Evolutionary conservation across 495 filamentous ascomycete genomes (phyloP).

Genomic region (Chaetomium cochliodes): DNA sequence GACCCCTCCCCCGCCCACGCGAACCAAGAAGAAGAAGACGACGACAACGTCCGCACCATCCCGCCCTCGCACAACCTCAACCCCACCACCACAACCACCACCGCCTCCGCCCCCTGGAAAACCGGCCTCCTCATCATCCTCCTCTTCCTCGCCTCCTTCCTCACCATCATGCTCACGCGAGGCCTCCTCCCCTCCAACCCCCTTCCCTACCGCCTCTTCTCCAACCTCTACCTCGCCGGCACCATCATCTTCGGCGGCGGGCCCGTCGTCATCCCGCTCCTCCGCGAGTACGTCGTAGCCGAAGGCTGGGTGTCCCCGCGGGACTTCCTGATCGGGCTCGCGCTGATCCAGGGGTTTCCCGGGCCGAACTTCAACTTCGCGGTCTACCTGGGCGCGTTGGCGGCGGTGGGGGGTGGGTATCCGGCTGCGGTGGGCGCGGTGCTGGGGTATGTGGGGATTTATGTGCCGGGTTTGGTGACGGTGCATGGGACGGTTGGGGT

Average conservation of each 20-base stretch:
- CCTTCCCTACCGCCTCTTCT: conserved; percentile 62
- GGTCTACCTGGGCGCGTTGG: conserved; percentile 68
- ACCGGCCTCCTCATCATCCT: conserved; percentile 49
- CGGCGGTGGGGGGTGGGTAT: conserved; percentile 42
- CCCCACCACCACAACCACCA: conserved; percentile 7
- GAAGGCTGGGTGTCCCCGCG: conserved; percentile 76
- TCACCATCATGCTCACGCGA: conserved; percentile 58
- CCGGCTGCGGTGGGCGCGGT: conserved; percentile 48
- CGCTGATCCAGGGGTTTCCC: conserved; percentile 78
- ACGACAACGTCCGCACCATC: conserved; percentile 29
- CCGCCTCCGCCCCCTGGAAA: conserved; percentile 45
- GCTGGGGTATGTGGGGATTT: conserved; percentile 67
- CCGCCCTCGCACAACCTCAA: conserved; percentile 26
- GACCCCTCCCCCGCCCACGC: neutral
- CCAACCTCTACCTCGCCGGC: conserved; percentile 79
- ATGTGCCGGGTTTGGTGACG: conserved; percentile 64
- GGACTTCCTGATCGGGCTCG: conserved; percentile 79
- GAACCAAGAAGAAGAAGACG: neutral
- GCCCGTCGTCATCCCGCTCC: conserved; percentile 77
- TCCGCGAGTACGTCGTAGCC: conserved; percentile 73
- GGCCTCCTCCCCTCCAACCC: conserved; percentile 47
- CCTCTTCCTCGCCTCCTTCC: conserved; percentile 60
- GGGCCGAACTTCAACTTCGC: conserved; percentile 89
- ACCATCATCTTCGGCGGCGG: conserved; percentile 88
- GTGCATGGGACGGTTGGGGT: conserved; percentile 66